Percentiles rank a stretch among this genome's conserved stretches.
Conservation (phyloP, 2,329 filamentous ascomycete species). For the Epichloe typhina region DNA sequence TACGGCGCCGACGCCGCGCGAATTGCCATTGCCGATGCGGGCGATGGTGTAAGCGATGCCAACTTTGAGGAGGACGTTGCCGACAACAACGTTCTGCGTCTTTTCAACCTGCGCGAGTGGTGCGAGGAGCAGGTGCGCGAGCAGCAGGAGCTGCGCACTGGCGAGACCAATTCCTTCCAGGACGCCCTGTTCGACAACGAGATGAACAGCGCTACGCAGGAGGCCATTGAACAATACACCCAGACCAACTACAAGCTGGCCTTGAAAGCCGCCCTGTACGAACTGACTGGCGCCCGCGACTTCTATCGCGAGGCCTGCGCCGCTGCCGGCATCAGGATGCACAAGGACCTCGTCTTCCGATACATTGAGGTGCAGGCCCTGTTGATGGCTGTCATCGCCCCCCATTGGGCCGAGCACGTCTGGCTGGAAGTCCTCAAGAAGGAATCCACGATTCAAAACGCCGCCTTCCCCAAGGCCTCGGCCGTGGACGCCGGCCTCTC, state of each 20-base stretch:
- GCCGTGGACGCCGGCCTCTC: constrained; percentile 53
- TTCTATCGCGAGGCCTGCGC: constrained; percentile 77
- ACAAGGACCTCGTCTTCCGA: constrained; percentile 61
- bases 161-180: constrained; percentile 62
- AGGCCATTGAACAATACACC: constrained; percentile 67
- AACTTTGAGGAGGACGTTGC: constrained; percentile 96
- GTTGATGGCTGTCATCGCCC: constrained; percentile 70
- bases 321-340: constrained; percentile 71
- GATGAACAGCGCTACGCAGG: constrained; percentile 68
- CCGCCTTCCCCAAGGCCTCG: constrained; percentile 43
- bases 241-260: constrained; percentile 66
- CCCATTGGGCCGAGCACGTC: constrained; percentile 90
- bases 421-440: constrained; percentile 85
- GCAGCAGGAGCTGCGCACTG: constrained; percentile 55
- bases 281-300: constrained; percentile 78
- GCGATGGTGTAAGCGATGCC: constrained; percentile 86
- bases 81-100: constrained; percentile 77
- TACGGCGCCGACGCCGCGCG: constrained; percentile 89
- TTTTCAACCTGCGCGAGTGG: constrained; percentile 78
- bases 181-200: constrained; percentile 90
- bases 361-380: constrained; percentile 83
- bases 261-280: constrained; percentile 78
- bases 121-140: constrained; percentile 73
- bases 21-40: constrained; percentile 85
- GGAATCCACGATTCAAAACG: constrained; percentile 63